A percentile compares a stretch with the other conserved stretches of the same genome.
phyloP scores from a whole-genome alignment of 2,329 filamentous ascomycete species.

The Periconia macrospinosa region DNA sequence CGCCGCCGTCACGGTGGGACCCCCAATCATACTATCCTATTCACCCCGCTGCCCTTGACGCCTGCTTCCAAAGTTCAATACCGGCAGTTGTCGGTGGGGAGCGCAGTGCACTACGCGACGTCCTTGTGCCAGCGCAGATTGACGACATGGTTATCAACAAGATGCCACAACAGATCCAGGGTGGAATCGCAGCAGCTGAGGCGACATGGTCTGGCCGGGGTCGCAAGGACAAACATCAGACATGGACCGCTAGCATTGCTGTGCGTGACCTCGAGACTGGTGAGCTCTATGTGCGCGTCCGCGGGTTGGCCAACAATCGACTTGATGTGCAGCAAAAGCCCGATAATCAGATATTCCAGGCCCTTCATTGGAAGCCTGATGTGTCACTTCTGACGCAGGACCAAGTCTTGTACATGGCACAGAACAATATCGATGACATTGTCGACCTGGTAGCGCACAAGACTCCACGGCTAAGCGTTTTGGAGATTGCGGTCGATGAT shows the following conservation, averaged over 20 bases:
- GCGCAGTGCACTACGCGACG: slow-evolving; percentile 7
- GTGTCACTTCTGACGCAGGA: slow-evolving; percentile 15
- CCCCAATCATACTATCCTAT: slow-evolving; percentile 23
- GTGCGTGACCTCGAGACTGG: not conserved
- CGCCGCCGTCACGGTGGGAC: slow-evolving; percentile 9
- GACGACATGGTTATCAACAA: slow-evolving; percentile 23
- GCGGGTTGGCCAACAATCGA: not conserved
- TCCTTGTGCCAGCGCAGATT: slow-evolving; percentile 22
- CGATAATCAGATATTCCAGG: not conserved
- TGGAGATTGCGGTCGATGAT: slow-evolving; percentile 27
- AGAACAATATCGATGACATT: too few species aligned
- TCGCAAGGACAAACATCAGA: too few species aligned
- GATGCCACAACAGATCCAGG: not conserved
- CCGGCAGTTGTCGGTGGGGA: slow-evolving; percentile 16
- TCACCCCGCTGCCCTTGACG: slow-evolving; percentile 31
- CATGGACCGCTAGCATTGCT: too few species aligned
- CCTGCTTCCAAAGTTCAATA: slow-evolving; percentile 24
- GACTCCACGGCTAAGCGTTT: slow-evolving; percentile 30
- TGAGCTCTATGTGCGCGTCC: too few species aligned
- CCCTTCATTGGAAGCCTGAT: slow-evolving; percentile 6
- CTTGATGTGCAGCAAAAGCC: not conserved
- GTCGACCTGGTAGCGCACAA: slow-evolving; percentile 41
- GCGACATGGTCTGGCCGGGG: slow-evolving; percentile 1
- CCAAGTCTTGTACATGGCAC: not conserved
- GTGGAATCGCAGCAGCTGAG: too few species aligned